These are phyloP conservation scores for Pestalotiopsis sp. DNA, from an alignment of 2,329 filamentous ascomycete genomes.

Conservation along the genomic window DNA sequence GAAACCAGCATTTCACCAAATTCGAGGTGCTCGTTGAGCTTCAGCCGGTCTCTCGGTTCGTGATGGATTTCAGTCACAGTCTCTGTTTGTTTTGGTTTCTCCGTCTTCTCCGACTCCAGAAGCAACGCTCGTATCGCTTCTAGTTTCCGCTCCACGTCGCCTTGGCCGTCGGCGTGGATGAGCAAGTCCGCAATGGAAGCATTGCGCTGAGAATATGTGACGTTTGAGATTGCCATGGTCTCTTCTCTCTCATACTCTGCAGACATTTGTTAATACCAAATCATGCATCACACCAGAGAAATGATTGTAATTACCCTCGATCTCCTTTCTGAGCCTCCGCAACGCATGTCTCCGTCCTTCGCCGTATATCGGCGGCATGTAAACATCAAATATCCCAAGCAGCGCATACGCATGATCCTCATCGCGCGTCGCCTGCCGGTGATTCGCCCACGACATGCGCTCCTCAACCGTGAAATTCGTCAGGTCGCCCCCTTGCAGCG, in stretches of 20 bases:
- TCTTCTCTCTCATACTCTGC: background rate
- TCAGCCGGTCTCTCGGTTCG: background rate
- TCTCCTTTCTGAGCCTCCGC: background rate
- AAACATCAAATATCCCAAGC: background rate
- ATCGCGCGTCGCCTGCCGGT: background rate
- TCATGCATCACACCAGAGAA: too few relatives aligned
- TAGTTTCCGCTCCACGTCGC: too few relatives aligned
- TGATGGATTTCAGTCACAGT: background rate
- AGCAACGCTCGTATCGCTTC: too few relatives aligned
- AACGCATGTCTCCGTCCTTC: background rate
- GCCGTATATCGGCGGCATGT: background rate
- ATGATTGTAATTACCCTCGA: background rate
- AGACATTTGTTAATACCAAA: background rate
- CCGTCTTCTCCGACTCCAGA: too few relatives aligned
- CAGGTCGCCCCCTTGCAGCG: slow-evolving; percentile 20
- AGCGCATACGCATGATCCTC: background rate
- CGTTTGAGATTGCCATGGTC: background rate
- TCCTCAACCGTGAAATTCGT: slow-evolving; percentile 20
- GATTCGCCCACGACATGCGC: slow-evolving; percentile 21
- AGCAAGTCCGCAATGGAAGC: too few relatives aligned
- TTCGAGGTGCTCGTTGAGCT: background rate
- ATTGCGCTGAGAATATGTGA: too few relatives aligned
- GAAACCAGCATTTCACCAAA: background rate
- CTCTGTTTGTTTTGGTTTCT: too few relatives aligned
- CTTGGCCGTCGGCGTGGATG: too few relatives aligned